Percentiles rank a stretch among this genome's conserved stretches.
These are phyloP conservation scores for Fusarium abutilonis DNA, from an alignment of 2,329 filamentous ascomycete species.

Conservation along the genomic window DNA sequence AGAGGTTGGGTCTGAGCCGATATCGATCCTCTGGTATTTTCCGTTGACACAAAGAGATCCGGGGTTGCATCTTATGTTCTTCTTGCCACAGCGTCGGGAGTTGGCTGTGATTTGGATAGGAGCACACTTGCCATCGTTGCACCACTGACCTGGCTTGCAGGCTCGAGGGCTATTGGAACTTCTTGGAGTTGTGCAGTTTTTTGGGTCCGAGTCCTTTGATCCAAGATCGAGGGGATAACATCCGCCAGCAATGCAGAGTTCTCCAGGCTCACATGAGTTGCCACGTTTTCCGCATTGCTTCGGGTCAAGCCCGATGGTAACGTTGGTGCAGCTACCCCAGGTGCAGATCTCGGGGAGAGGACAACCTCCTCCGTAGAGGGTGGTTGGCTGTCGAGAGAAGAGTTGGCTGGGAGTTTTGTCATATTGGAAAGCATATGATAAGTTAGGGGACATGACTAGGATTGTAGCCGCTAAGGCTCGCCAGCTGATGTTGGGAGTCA, in stretches of 20 bases:
- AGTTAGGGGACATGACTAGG: constrained; percentile 2
- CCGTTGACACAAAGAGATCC: constrained; percentile 35
- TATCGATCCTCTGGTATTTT: constrained; percentile 23
- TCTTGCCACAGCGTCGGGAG: constrained; percentile 19
- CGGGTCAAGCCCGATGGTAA: constrained; percentile 31
- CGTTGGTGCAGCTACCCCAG: constrained; percentile 32
- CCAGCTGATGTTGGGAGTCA: constrained; percentile 25
- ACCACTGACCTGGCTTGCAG: constrained; percentile 33
- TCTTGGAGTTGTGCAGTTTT: background rate
- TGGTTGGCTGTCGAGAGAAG: constrained; percentile 1
- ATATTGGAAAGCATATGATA: constrained; percentile 1
- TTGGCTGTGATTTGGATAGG: constrained; percentile 28
- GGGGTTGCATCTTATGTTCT: constrained; percentile 2
- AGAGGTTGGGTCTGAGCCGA: constrained; percentile 27
- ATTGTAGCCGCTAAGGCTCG: constrained; percentile 8
- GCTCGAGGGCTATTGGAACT: background rate
- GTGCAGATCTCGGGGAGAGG: constrained; percentile 27
- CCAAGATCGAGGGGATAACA: constrained; percentile 26
- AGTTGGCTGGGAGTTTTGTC: background rate
- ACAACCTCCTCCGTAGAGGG: constrained; percentile 32
- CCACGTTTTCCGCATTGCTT: constrained; percentile 18
- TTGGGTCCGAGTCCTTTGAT: background rate
- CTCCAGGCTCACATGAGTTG: constrained; percentile 29
- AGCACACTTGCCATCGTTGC: constrained; percentile 20
- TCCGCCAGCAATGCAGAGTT: constrained; percentile 31